Percentiles rank a stretch among this genome's conserved stretches.
These are phyloP conservation scores for Dactylellina drechsleri DNA, from an alignment of 2,329 filamentous ascomycete genomes.

Conservation along the genomic window DNA sequence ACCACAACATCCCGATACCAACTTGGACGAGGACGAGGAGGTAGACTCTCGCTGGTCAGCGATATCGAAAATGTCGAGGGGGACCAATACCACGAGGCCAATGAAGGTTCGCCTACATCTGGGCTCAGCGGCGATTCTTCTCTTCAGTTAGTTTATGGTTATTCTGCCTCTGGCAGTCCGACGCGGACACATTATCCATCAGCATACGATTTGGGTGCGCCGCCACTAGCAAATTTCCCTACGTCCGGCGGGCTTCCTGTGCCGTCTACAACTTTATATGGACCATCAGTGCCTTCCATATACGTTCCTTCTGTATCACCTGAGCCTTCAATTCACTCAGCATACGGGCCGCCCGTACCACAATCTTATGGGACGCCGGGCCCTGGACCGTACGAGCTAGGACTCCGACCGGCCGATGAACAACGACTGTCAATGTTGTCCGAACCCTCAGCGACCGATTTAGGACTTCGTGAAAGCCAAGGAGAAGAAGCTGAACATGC, in stretches of 20 bases:
- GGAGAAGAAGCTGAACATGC: neutral
- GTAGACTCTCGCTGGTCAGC: slow-evolving; percentile 41
- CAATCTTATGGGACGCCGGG: slow-evolving; percentile 25
- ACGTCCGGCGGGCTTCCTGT: slow-evolving; percentile 31
- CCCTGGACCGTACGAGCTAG: slow-evolving; percentile 20
- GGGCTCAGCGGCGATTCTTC: slow-evolving; percentile 22
- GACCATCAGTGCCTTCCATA: slow-evolving; percentile 32
- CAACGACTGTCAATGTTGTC: slow-evolving; percentile 30
- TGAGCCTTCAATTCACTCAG: neutral
- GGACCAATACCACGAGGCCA: slow-evolving; percentile 22
- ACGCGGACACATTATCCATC: slow-evolving; percentile 7
- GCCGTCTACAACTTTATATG: slow-evolving; percentile 34
- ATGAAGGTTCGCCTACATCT: slow-evolving; percentile 24
- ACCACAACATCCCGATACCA: slow-evolving; percentile 36
- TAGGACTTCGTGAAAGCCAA: slow-evolving; percentile 14
- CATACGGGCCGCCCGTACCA: slow-evolving; percentile 32
- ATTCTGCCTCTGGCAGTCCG: slow-evolving; percentile 24
- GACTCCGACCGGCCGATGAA: slow-evolving; percentile 1
- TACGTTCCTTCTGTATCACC: slow-evolving; percentile 18
- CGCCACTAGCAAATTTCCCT: slow-evolving; percentile 19
- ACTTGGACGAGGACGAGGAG: slow-evolving; percentile 23
- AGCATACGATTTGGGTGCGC: neutral
- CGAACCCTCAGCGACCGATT: slow-evolving; percentile 29
- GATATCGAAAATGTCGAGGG: slow-evolving; percentile 41
- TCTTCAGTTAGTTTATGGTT: slow-evolving; percentile 13